phyloP scores from a whole-genome alignment of 2,329 filamentous ascomycete species.

The Pezicula radicicola region DNA sequence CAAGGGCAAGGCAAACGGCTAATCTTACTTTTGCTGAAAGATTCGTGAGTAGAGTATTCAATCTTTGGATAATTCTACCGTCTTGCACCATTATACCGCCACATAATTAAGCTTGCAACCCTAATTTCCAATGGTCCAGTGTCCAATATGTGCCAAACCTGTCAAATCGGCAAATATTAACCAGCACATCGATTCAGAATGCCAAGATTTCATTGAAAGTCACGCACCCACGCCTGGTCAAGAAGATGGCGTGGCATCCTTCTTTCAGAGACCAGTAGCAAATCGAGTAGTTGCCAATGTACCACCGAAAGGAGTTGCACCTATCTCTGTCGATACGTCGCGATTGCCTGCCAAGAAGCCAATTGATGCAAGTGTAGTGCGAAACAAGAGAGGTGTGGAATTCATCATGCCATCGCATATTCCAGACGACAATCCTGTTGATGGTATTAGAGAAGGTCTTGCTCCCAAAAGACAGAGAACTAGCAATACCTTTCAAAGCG shows the following conservation, averaged over 20 bases:
- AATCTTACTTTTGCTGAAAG: too few relatives aligned
- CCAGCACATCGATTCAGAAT: constrained; percentile 83
- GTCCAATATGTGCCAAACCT: constrained; percentile 75
- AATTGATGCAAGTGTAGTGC: constrained; percentile 25
- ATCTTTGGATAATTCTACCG: too few relatives aligned
- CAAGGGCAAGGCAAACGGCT: too few relatives aligned
- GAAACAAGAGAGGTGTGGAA: background rate
- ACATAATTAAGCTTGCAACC: too few relatives aligned
- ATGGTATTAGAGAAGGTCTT: too few relatives aligned
- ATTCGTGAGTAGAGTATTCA: too few relatives aligned
- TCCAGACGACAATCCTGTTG: too few relatives aligned
- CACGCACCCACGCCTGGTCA: constrained; percentile 43
- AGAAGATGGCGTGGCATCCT: constrained; percentile 44
- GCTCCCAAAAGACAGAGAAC: constrained; percentile 63
- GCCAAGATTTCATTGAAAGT: constrained; percentile 60
- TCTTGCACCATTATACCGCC: too few relatives aligned
- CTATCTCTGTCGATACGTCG: too few relatives aligned
- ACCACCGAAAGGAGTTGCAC: constrained; percentile 23
- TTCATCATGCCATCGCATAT: too few relatives aligned
- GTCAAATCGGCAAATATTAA: constrained; percentile 80
- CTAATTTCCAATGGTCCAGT: constrained; percentile 58
- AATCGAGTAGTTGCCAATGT: constrained; percentile 42
- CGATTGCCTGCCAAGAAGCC: too few relatives aligned
- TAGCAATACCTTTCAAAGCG: constrained; percentile 59
- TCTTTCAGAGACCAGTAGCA: constrained; percentile 59